These are phyloP conservation scores for Penicillium malachiteum DNA, from an alignment of 495 filamentous ascomycete genomes.

Conservation along the genomic window DNA sequence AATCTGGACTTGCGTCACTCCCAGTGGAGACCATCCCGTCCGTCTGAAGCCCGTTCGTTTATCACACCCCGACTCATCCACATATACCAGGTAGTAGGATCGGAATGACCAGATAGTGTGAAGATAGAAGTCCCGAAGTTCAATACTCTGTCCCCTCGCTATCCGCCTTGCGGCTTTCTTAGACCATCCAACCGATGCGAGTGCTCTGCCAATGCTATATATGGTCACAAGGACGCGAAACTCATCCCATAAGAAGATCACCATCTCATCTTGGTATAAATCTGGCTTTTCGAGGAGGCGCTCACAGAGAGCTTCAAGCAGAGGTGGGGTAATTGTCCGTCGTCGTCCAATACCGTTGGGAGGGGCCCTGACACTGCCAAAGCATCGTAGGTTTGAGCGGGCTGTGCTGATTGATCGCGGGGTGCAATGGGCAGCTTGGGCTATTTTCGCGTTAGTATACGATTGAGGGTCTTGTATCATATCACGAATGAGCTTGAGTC, in stretches of 20 bases:
- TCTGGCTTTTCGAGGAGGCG: slow-evolving; percentile 16
- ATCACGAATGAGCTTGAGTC: slow-evolving; percentile 14
- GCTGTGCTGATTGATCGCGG: slow-evolving; percentile 17
- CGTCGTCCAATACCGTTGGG: slow-evolving; percentile 7
- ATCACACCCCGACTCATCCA: slow-evolving; percentile 21
- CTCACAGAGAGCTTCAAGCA: slow-evolving; percentile 20
- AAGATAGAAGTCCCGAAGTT: no score
- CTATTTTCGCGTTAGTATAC: slow-evolving; percentile 23
- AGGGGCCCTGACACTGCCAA: slow-evolving; percentile 23
- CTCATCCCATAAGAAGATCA: slow-evolving; percentile 17
- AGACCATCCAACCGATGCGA: slow-evolving; percentile 6
- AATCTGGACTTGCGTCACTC: slow-evolving; percentile 31
- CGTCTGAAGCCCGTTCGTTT: slow-evolving; percentile 27
- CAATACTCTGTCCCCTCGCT: background rate
- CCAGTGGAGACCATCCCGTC: slow-evolving; percentile 28
- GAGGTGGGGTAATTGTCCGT: slow-evolving; percentile 15
- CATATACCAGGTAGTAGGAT: slow-evolving; percentile 11
- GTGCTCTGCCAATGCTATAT: slow-evolving; percentile 14
- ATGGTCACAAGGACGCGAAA: slow-evolving; percentile 4
- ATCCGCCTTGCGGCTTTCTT: slow-evolving; percentile 18
- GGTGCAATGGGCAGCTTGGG: slow-evolving; percentile 23
- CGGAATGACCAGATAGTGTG: slow-evolving; percentile 20
- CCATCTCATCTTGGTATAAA: slow-evolving; percentile 21
- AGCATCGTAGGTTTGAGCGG: slow-evolving; percentile 24
- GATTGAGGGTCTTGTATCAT: slow-evolving; percentile 9